Conservation (phyloP, 2,329 filamentous ascomycete genomes). For the Huntiella bhutanensis region DNA sequence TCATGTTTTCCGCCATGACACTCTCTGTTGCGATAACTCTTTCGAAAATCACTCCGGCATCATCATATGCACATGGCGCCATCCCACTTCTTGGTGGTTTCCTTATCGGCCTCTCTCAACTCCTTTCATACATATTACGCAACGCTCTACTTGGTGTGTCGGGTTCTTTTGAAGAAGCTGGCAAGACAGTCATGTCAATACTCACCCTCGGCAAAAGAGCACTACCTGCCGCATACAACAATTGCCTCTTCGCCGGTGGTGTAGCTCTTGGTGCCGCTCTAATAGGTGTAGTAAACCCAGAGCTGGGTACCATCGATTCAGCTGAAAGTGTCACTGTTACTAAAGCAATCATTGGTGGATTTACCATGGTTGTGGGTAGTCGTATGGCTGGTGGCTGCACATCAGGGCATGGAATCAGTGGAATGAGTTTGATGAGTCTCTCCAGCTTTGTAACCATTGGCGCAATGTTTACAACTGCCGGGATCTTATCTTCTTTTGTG, state of each 20-base stretch:
- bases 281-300: constrained; percentile 15
- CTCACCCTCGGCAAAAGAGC: constrained; percentile 16
- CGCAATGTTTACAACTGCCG: constrained; percentile 35
- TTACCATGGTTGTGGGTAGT: constrained; percentile 38
- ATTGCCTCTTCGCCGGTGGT: constrained; percentile 33
- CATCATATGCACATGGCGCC: constrained; percentile 19
- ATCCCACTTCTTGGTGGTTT: constrained; percentile 36
- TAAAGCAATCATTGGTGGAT: constrained; percentile 32
- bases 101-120: constrained; percentile 38
- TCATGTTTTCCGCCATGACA: constrained; percentile 26
- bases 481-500: constrained; percentile 14
- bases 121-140: constrained; percentile 33
- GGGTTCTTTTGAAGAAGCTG: constrained; percentile 40
- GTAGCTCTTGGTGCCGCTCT: constrained; percentile 28
- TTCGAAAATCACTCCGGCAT: constrained; percentile 18
- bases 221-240: constrained; percentile 20
- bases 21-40: constrained; percentile 21
- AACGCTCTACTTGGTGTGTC: constrained; percentile 40
- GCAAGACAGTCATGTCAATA: constrained; percentile 31
- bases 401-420: constrained; percentile 50
- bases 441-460: constrained; percentile 44
- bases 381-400: constrained; percentile 48
- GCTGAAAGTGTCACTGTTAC: constrained; percentile 18
- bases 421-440: constrained; percentile 40
- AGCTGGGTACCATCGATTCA: constrained; percentile 15